Evolutionary conservation across 306 rosid species (phyloP).

Genomic region (Quercus engelmannii): DNA sequence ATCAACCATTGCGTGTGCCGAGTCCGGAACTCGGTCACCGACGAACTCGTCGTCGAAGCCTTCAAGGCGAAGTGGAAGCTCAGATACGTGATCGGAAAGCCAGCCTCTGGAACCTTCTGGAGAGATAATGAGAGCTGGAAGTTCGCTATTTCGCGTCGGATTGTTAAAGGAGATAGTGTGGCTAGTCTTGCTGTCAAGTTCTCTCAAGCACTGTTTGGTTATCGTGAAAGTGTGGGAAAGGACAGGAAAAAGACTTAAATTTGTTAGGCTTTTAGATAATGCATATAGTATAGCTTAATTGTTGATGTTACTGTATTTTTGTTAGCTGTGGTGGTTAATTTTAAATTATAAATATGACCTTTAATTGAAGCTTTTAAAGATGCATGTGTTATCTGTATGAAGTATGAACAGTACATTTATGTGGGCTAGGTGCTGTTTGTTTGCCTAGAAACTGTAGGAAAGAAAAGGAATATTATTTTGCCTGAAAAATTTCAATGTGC

Average conservation of each 20-base stretch:
- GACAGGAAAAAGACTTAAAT: neutral
- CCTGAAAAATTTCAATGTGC: too few species aligned
- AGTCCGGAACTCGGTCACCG: conserved; percentile 76
- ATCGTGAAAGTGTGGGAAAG: neutral
- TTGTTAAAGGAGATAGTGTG: conserved; percentile 63
- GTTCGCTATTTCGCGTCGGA: conserved; percentile 74
- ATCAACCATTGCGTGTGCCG: conserved; percentile 57
- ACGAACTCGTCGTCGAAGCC: conserved; percentile 49
- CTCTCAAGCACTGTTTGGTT: neutral
- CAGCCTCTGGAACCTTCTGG: conserved; percentile 73
- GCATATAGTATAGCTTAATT: too few species aligned
- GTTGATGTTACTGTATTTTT: too few species aligned
- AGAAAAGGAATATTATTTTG: too few species aligned
- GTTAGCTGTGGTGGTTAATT: too few species aligned
- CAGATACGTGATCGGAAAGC: conserved; percentile 4
- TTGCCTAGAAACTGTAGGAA: too few species aligned
- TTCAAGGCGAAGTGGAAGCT: conserved; percentile 74
- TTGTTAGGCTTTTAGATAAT: too few species aligned
- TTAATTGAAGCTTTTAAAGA: too few species aligned
- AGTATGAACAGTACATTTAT: too few species aligned
- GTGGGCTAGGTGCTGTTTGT: too few species aligned
- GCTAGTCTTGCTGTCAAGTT: conserved; percentile 89
- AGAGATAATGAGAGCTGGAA: conserved; percentile 61
- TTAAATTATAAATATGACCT: too few species aligned
- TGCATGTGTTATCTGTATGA: too few species aligned